phyloP scores from a whole-genome alignment of 208 protist genomes.

The Phytomonas sp. region DNA sequence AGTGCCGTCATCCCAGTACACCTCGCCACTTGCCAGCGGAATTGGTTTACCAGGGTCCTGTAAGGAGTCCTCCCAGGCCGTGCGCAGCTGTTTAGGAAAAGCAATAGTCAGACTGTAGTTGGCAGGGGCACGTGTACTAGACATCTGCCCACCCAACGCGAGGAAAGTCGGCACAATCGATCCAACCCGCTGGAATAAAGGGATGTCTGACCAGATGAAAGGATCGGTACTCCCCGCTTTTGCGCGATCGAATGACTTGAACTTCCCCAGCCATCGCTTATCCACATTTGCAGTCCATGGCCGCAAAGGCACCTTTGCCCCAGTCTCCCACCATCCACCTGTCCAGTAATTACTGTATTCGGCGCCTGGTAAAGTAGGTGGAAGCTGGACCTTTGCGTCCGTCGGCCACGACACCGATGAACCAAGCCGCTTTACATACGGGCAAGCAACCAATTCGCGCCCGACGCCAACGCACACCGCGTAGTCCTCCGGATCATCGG shows the following conservation, averaged over 20 bases:
- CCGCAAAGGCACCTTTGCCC: not conserved
- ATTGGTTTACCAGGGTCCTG: not conserved
- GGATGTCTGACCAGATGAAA: not conserved
- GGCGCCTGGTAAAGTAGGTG: not conserved
- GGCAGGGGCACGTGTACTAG: conserved; percentile 19
- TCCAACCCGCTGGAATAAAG: conserved; percentile 26
- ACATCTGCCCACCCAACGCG: conserved; percentile 2
- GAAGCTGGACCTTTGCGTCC: not conserved
- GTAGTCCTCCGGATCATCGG: not conserved
- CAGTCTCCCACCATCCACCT: not conserved
- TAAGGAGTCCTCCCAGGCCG: not conserved
- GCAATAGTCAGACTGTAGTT: conserved; percentile 32
- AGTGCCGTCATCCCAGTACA: conserved; percentile 50
- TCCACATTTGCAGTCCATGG: not conserved
- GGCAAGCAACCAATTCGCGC: not conserved
- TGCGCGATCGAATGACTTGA: not conserved
- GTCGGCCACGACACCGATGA: not conserved
- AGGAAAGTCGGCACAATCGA: conserved; percentile 19
- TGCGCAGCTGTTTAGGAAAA: conserved; percentile 13
- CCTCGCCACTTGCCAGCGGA: conserved; percentile 28
- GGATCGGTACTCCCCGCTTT: not conserved
- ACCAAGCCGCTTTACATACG: not conserved
- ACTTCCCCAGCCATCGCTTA: not conserved
- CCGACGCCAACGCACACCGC: not conserved
- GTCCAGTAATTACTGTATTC: not conserved